phyloP scores from a whole-genome alignment of 192 early-diverging fungal genomes.

The Backusella macrospora region DNA sequence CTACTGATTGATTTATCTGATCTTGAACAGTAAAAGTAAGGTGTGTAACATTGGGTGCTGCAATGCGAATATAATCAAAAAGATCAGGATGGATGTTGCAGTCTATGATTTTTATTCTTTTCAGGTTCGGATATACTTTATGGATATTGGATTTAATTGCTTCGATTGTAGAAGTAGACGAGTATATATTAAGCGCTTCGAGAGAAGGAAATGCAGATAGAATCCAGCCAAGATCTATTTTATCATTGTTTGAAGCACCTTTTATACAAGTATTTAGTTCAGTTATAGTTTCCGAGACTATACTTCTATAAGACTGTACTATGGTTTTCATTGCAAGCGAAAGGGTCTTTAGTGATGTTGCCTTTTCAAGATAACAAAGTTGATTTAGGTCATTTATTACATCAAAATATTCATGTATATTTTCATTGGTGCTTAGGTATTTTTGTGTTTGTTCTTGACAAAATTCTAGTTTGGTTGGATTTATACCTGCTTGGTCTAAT shows the following conservation, averaged over 20 bases:
- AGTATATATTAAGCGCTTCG: too few species aligned
- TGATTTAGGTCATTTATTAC: not conserved
- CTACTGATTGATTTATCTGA: too few species aligned
- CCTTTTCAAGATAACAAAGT: not conserved
- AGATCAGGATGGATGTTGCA: too few species aligned
- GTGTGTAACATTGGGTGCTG: too few species aligned
- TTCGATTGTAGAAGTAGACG: too few species aligned
- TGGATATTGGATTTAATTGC: too few species aligned
- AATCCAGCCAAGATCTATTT: not conserved
- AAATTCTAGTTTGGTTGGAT: not conserved
- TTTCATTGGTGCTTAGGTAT: too few species aligned
- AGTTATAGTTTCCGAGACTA: not conserved
- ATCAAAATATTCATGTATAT: not conserved
- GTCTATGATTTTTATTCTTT: too few species aligned
- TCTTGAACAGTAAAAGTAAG: too few species aligned
- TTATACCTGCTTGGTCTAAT: not conserved
- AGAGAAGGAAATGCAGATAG: not conserved
- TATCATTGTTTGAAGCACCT: not conserved
- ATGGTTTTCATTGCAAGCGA: not conserved
- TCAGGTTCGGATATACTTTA: too few species aligned
- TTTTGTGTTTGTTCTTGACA: too few species aligned
- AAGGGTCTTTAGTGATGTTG: not conserved
- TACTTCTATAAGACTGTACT: not conserved
- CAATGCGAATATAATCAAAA: too few species aligned
- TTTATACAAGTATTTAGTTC: not conserved